Percentiles rank a stretch among this genome's conserved stretches.
phyloP scores from a whole-genome alignment of 164 flowering plant species.

The Piper longum region DNA sequence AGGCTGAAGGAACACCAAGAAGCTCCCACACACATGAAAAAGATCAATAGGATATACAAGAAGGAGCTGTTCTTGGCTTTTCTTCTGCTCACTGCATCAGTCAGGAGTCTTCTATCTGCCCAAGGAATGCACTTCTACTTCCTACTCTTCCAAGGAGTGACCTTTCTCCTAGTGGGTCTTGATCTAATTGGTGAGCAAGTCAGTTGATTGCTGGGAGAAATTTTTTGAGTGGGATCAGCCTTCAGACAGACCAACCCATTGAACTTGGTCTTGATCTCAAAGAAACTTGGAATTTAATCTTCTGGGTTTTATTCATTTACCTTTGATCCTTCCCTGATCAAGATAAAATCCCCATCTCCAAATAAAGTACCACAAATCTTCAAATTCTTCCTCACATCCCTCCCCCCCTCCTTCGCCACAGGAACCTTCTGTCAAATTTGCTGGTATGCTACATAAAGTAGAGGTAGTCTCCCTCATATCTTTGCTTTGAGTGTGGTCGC shows the following conservation, averaged over 20 bases:
- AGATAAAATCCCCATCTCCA: background rate
- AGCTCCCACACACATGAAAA: constrained; percentile 21
- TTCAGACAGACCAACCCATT: background rate
- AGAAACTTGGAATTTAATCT: background rate
- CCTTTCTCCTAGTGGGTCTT: constrained; percentile 83
- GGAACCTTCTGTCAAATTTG: constrained; percentile 7
- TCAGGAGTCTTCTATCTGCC: constrained; percentile 64
- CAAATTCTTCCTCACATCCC: background rate
- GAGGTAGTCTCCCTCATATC: constrained; percentile 5
- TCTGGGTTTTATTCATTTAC: background rate
- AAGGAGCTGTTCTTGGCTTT: constrained; percentile 77
- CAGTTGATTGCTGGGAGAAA: constrained; percentile 24
- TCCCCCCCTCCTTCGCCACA: constrained; percentile 2
- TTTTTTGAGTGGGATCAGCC: too few species aligned
- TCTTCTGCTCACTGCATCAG: constrained; percentile 67
- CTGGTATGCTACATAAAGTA: constrained; percentile 5
- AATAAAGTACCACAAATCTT: constrained; percentile 2
- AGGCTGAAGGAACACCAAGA: constrained; percentile 37
- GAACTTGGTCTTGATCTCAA: background rate
- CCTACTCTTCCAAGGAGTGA: constrained; percentile 75
- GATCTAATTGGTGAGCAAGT: constrained; percentile 83
- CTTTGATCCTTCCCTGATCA: constrained; percentile 1
- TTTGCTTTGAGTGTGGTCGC: constrained; percentile 21
- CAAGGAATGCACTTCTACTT: constrained; percentile 89
- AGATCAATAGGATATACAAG: constrained; percentile 47